Evolutionary conservation across 2,329 filamentous ascomycete species (phyloP).

Genomic region (Colletotrichum tropicicola): DNA sequence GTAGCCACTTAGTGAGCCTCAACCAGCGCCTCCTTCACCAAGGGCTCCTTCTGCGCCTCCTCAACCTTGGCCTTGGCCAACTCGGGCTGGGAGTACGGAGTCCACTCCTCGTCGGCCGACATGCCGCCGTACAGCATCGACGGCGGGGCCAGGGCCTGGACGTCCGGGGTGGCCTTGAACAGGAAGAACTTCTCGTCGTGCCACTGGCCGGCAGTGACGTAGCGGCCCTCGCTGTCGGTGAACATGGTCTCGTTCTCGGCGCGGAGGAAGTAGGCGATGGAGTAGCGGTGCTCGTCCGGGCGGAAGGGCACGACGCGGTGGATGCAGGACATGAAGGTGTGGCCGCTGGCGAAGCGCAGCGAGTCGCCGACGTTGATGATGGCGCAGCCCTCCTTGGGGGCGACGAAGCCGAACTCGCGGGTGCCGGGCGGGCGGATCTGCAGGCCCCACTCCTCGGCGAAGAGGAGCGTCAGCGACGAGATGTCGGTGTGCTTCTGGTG

Average conservation of each 20-base stretch:
- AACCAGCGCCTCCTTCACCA: conserved; percentile 20
- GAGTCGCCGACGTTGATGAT: conserved; percentile 69
- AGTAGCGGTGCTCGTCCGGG: conserved; percentile 55
- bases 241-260: conserved; percentile 66
- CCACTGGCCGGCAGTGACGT: conserved; percentile 62
- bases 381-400: conserved; percentile 58
- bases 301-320: conserved; percentile 65
- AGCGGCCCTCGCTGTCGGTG: conserved; percentile 61
- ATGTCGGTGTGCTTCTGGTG: conserved; percentile 68
- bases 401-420: conserved; percentile 61
- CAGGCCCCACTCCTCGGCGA: conserved; percentile 65
- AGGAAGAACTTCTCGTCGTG: conserved; percentile 56
- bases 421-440: conserved; percentile 60
- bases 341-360: conserved; percentile 61
- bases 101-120: conserved; percentile 36
- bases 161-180: conserved; percentile 26
- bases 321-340: conserved; percentile 64
- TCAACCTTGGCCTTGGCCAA: conserved; percentile 19
- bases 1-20: conserved; percentile 7
- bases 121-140: conserved; percentile 61
- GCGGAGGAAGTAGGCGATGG: conserved; percentile 66
- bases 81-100: conserved; percentile 18
- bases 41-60: conserved; percentile 13
- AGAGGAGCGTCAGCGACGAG: conserved; percentile 62
- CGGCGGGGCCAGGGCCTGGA: conserved; percentile 55